phyloP scores from a whole-genome alignment of 352 stramenopile species.

The Globisporangium iwayamae region DNA sequence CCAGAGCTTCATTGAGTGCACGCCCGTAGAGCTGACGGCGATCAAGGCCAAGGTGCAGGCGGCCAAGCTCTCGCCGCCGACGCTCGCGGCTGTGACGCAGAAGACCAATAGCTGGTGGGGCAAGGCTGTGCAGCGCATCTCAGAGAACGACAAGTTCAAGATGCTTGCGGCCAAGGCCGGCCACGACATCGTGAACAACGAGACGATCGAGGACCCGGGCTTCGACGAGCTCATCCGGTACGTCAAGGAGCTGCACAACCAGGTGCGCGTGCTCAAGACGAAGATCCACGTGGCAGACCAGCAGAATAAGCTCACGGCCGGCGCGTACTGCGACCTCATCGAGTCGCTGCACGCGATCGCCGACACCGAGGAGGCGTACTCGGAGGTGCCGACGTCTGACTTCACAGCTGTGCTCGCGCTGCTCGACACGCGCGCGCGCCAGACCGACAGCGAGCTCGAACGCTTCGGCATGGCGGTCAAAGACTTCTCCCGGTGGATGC shows the following conservation, averaged over 20 bases:
- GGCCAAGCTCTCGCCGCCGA: constrained; percentile 19
- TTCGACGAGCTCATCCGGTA: constrained; percentile 70
- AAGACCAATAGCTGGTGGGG: constrained; percentile 78
- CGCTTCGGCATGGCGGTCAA: constrained; percentile 60
- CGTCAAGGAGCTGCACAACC: constrained; percentile 51
- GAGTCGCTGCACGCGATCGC: constrained; percentile 65
- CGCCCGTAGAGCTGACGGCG: constrained; percentile 65
- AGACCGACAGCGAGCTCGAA: constrained; percentile 73
- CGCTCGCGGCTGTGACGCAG: constrained; percentile 47
- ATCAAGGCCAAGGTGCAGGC: constrained; percentile 50
- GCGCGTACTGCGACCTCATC: constrained; percentile 82
- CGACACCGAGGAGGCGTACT: constrained; percentile 63
- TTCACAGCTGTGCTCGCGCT: constrained; percentile 59
- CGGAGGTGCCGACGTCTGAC: constrained; percentile 57
- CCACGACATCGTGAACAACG: constrained; percentile 32
- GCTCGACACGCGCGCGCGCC: constrained; percentile 68
- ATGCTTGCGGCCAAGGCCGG: constrained; percentile 53
- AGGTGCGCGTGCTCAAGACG: constrained; percentile 60
- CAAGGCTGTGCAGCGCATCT: constrained; percentile 78
- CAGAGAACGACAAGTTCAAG: constrained; percentile 74
- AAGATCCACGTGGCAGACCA: constrained; percentile 57
- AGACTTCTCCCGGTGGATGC: constrained; percentile 73
- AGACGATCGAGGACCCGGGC: constrained; percentile 62
- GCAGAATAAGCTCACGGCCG: constrained; percentile 67
- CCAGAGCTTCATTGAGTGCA: constrained; percentile 71